Conservation (phyloP, 2,329 filamentous ascomycete species). For the Zymoseptoria ardabiliae region DNA sequence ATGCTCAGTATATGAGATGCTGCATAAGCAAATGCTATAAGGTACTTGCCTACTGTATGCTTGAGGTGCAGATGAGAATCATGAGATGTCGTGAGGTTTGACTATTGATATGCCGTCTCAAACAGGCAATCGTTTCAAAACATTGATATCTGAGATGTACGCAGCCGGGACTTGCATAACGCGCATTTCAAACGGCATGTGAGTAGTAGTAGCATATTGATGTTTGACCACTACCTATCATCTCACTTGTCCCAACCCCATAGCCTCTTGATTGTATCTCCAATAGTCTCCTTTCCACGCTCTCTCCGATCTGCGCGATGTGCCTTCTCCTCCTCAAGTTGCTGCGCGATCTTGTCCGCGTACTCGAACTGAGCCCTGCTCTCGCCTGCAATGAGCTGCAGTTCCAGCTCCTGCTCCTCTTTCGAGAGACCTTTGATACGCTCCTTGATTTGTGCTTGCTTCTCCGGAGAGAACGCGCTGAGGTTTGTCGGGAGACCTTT, state of each 20-base stretch:
- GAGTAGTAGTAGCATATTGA: background rate
- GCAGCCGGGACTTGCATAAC: background rate
- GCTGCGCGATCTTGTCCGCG: slow-evolving; percentile 47
- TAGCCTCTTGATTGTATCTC: slow-evolving; percentile 32
- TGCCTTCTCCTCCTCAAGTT: slow-evolving; percentile 51
- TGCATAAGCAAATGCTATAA: slow-evolving; percentile 1
- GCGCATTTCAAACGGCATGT: background rate
- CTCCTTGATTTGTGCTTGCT: slow-evolving; percentile 50
- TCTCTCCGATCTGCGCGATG: slow-evolving; percentile 50
- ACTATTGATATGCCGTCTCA: background rate
- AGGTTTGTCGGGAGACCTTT: slow-evolving; percentile 40
- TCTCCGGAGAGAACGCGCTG: slow-evolving; percentile 46
- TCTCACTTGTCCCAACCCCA: slow-evolving; percentile 25
- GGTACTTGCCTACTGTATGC: background rate
- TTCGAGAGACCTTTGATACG: slow-evolving; percentile 24
- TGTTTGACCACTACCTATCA: background rate
- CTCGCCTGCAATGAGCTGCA: slow-evolving; percentile 58
- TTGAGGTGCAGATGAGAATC: background rate
- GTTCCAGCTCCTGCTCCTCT: slow-evolving; percentile 48
- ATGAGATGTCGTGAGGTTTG: background rate
- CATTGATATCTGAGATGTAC: background rate
- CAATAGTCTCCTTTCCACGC: slow-evolving; percentile 43
- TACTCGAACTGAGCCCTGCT: slow-evolving; percentile 54
- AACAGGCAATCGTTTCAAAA: no score
- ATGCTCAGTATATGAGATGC: slow-evolving; percentile 15